Base-by-base conservation (phyloP, 2,329 filamentous ascomycete species). In the Colletotrichum horii region DNA sequence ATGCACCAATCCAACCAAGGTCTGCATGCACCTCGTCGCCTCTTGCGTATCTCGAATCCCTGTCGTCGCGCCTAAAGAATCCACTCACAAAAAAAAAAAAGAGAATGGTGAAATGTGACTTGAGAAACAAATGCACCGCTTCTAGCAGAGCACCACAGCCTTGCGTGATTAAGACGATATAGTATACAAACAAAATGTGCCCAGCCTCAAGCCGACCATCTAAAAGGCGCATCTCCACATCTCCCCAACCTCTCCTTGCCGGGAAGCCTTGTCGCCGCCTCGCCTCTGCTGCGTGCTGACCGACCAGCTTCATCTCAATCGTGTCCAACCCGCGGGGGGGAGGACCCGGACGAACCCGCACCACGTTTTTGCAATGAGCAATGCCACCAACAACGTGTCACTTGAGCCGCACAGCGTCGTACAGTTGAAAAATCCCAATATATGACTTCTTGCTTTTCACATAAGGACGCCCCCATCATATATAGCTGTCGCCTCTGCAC, bases 151-250 rank as follows among this genome's bases (percentile, higher is more conserved):
- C 73, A 73, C 30, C 73, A 73, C 30, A 73, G 55, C 70, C 65
- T 76, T 66, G 64, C 69, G n/a, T 68, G 15, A 76, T 76, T 76
- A 74, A 69, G 60, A 74, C 70, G 58, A 65, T 69, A 64, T 76
- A 76, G 58, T 61, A 34, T 72, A 72, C 69, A 75, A 64, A 52
- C 52, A 56, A 26, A 62, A 73, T 26, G 34, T 60, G 74, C 64
- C 43, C 15, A 64, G 74, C 74, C 52, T 76, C 70, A 65, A 74
- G 74, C 70, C 65, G 38, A 66, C 58, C 58, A 30, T 48, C 43
- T 28, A 14, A 28, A 32, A 28, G 67, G 24, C 34, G 19, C 56
- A 38, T 34, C 64, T 11, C 38, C n/a, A 34, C 38, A 36, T 48
- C 24, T 28, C 28, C 22, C 52, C 28, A 26, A 12, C 65, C n/a